Conservation (phyloP, 495 filamentous ascomycete species). For the Chaetomidium leptoderma region DNA sequence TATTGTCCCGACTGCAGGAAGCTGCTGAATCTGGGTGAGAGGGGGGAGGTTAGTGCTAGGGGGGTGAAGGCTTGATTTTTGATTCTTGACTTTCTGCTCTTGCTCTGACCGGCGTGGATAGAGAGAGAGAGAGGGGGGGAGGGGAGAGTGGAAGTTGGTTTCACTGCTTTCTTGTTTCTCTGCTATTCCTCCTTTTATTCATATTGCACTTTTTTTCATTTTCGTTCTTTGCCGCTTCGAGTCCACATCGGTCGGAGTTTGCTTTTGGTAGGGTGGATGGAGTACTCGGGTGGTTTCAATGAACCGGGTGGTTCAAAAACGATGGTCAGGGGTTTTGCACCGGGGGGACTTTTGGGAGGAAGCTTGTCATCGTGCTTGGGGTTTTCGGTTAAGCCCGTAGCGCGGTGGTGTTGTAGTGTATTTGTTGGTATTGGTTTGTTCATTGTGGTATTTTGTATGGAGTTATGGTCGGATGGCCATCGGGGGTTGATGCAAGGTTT, state of each 20-base stretch:
- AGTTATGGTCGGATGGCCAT: not conserved
- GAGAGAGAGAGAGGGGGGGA: not conserved
- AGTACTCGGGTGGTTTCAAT: too few species aligned
- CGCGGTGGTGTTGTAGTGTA: not conserved
- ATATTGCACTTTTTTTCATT: not conserved
- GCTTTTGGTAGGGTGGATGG: not conserved
- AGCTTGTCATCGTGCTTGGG: too few species aligned
- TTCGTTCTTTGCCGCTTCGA: not conserved
- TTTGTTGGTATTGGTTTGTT: not conserved
- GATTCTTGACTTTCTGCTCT: not conserved
- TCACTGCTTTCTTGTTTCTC: not conserved
- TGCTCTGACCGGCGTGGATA: too few species aligned
- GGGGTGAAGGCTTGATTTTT: conserved; percentile 45
- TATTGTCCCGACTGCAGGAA: conserved; percentile 85
- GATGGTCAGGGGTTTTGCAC: not conserved
- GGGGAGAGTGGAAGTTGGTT: not conserved
- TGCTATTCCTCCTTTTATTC: not conserved
- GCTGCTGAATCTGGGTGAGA: conserved; percentile 58
- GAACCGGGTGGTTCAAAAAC: too few species aligned
- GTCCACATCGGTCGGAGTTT: too few species aligned
- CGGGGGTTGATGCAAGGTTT: not conserved
- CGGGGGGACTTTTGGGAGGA: not conserved
- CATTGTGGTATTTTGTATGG: not conserved
- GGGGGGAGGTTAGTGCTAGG: conserved; percentile 51
- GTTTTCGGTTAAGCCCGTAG: too few species aligned